Evolutionary conservation across 495 filamentous ascomycete genomes (phyloP).

Genomic region (Tuber indicum): DNA sequence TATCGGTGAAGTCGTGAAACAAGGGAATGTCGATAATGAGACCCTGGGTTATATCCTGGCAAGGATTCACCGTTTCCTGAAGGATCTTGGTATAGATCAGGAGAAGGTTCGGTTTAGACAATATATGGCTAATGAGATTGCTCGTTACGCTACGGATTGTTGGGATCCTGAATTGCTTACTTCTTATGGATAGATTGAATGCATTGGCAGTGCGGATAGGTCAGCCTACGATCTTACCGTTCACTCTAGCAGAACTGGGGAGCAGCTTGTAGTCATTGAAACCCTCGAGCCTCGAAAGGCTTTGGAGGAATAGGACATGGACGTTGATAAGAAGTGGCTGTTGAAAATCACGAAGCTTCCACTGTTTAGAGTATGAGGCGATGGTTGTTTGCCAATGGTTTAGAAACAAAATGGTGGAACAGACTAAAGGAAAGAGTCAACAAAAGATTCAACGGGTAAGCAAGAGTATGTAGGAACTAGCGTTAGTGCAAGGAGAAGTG

Average conservation of each 20-base stretch:
- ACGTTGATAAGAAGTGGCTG: constrained; percentile 60
- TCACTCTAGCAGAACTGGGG: constrained; percentile 58
- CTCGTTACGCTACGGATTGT: constrained; percentile 63
- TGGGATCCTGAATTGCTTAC: constrained; percentile 64
- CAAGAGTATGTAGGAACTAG: no score
- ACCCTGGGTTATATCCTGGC: constrained; percentile 65
- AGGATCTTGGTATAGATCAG: constrained; percentile 56
- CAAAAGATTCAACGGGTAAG: no score
- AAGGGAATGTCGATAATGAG: constrained; percentile 60
- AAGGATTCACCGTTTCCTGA: constrained; percentile 57
- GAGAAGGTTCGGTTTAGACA: constrained; percentile 61
- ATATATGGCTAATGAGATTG: constrained; percentile 69
- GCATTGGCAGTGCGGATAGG: constrained; percentile 63
- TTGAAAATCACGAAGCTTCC: no score
- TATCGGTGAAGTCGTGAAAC: constrained; percentile 57
- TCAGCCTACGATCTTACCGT: constrained; percentile 62
- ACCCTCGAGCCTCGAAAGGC: constrained; percentile 51
- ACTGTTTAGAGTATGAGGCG: no score
- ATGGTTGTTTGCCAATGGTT: no score
- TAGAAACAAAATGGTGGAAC: no score
- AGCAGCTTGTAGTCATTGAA: constrained; percentile 55
- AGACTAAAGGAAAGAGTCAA: no score
- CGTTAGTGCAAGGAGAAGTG: no score
- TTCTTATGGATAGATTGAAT: constrained; percentile 65
- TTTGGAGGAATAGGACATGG: constrained; percentile 57